phyloP scores from a whole-genome alignment of 2,329 filamentous ascomycete species.

The Neophaeococcomyces mojaviensis region DNA sequence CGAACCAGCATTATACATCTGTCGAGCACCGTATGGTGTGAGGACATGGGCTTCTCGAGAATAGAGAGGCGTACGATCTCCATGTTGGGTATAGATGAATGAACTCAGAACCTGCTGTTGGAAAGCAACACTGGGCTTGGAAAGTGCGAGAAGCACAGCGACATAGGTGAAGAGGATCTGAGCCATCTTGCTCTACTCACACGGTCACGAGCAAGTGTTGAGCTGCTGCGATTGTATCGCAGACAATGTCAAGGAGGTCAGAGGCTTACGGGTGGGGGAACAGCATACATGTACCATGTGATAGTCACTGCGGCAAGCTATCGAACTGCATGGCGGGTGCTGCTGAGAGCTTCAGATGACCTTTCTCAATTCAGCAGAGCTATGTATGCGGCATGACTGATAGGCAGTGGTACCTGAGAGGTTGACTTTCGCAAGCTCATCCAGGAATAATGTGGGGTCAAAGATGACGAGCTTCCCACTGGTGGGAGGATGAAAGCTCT shows the following conservation, averaged over 20 bases:
- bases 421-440: neutral
- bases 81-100: constrained; percentile 48
- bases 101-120: constrained; percentile 38
- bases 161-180: neutral
- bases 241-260: neutral
- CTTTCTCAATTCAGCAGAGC: constrained; percentile 7
- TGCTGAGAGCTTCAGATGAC: constrained; percentile 9
- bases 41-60: constrained; percentile 31
- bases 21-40: constrained; percentile 49
- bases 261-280: neutral
- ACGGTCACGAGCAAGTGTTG: neutral
- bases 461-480: neutral
- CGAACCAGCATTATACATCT: constrained; percentile 44
- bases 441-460: neutral
- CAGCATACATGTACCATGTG: neutral
- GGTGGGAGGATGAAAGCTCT: neutral
- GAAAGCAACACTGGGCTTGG: constrained; percentile 20
- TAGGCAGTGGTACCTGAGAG: neutral
- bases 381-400: neutral
- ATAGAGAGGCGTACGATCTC: constrained; percentile 46
- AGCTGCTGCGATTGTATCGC: neutral
- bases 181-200: neutral
- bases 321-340: neutral
- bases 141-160: constrained; percentile 8
- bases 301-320: neutral